Conservation (phyloP, 371 early-diverging fungal genomes). For the Mucor mucedo region DNA sequence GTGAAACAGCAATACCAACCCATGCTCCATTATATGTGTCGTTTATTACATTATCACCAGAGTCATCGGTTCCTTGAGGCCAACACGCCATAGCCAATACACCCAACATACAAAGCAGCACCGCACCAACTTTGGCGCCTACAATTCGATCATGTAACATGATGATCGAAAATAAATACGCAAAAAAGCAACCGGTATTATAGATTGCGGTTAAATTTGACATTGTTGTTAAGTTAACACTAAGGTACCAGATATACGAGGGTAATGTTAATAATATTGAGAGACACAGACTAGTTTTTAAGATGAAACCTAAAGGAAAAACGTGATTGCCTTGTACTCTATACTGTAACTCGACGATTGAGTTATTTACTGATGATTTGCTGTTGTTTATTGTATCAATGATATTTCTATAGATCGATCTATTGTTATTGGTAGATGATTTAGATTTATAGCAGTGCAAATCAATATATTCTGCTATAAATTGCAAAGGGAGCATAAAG, state of each 20-base stretch:
- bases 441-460: background rate
- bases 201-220: conserved; percentile 82
- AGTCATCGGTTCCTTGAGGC: conserved; percentile 10
- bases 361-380: conserved; percentile 12
- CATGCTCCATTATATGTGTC: conserved; percentile 14
- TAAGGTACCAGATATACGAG: conserved; percentile 84
- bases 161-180: conserved; percentile 76
- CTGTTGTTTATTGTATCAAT: conserved; percentile 11
- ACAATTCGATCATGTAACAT: conserved; percentile 68
- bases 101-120: conserved; percentile 70
- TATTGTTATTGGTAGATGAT: background rate
- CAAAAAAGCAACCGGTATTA: conserved; percentile 84
- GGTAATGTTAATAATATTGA: conserved; percentile 67
- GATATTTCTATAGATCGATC: conserved; percentile 7
- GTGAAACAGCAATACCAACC: conserved; percentile 59
- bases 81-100: conserved; percentile 69
- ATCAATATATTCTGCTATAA: conserved; percentile 49
- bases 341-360: conserved; percentile 25
- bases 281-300: conserved; percentile 36
- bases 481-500: conserved; percentile 70
- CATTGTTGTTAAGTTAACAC: conserved; percentile 76
- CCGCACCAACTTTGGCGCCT: conserved; percentile 64
- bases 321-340: conserved; percentile 21
- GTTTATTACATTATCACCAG: background rate
- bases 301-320: conserved; percentile 11